Conservation (phyloP, 306 rosid genomes). For the Begonia loranthoides region DNA sequence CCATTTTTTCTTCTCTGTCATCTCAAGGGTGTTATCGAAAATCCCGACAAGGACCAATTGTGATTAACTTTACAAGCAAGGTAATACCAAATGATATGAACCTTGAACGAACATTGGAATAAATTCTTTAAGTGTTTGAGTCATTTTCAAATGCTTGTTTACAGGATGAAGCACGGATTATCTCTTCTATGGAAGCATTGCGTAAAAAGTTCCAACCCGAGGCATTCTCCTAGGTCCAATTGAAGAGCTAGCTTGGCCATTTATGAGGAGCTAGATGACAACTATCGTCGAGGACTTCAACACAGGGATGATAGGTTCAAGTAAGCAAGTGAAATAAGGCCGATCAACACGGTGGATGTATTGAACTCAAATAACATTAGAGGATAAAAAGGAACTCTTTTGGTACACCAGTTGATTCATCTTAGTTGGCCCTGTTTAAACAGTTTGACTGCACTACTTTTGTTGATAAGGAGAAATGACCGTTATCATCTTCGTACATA, state of each 20-base stretch:
- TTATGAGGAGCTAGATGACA: no score
- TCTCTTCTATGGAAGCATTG: slow-evolving; percentile 39
- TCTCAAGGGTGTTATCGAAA: slow-evolving; percentile 63
- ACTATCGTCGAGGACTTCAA: no score
- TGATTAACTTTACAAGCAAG: slow-evolving; percentile 56
- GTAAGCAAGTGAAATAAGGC: no score
- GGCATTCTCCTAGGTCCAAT: slow-evolving; percentile 35
- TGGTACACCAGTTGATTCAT: no score
- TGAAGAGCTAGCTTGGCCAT: background rate
- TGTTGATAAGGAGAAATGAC: no score
- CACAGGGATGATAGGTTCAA: no score
- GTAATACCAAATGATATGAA: slow-evolving; percentile 15
- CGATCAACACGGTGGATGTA: no score
- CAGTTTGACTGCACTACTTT: no score
- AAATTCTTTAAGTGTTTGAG: background rate
- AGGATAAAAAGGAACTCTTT: no score
- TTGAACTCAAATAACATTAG: no score
- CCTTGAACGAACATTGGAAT: background rate
- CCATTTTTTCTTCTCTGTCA: slow-evolving; percentile 12
- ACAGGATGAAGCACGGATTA: slow-evolving; percentile 56
- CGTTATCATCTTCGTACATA: no score
- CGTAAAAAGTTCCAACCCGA: slow-evolving; percentile 42
- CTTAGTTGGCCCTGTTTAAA: no score
- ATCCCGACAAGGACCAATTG: slow-evolving; percentile 38
- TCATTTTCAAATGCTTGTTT: slow-evolving; percentile 1